phyloP scores from a whole-genome alignment of 1,139 yeast species.

The Spathaspora jeffriesii region DNA sequence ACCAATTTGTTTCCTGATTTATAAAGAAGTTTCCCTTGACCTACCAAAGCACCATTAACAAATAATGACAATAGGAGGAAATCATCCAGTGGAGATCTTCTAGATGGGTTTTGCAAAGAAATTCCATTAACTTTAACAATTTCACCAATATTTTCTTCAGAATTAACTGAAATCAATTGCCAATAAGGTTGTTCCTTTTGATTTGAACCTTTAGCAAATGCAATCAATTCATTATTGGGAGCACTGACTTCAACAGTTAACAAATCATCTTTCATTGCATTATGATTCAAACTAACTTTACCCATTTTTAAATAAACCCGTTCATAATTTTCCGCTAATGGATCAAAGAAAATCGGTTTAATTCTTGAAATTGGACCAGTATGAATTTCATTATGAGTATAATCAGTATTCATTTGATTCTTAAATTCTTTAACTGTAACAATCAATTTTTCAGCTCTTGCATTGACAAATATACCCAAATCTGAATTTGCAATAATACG shows the following conservation, averaged over 20 bases:
- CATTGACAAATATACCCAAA: conserved; percentile 79
- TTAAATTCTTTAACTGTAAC: conserved; percentile 76
- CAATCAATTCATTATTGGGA: conserved; percentile 47
- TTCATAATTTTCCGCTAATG: conserved; percentile 60
- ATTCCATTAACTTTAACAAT: conserved; percentile 61
- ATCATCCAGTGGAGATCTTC: conserved; percentile 48
- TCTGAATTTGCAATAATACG: conserved; percentile 77
- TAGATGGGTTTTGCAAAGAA: conserved; percentile 32
- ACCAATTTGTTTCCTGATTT: conserved; percentile 42
- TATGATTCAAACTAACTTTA: conserved; percentile 40
- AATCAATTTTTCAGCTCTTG: conserved; percentile 73
- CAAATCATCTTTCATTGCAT: conserved; percentile 31
- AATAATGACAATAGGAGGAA: conserved; percentile 58
- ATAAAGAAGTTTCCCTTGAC: conserved; percentile 50
- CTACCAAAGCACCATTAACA: conserved; percentile 62
- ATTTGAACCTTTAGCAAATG: conserved; percentile 70
- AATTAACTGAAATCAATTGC: conserved; percentile 78
- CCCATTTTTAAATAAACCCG: conserved; percentile 61
- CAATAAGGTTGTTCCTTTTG: conserved; percentile 55
- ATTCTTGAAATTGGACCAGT: conserved; percentile 58
- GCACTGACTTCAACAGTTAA: conserved; percentile 51
- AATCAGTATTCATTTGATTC: conserved; percentile 41
- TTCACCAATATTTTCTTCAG: conserved; percentile 77
- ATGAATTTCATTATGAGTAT: neutral
- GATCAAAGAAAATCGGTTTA: conserved; percentile 64